Evolutionary conservation across 805 yeast species (phyloP).

Genomic region (Wickerhamiella sergipiensis): DNA sequence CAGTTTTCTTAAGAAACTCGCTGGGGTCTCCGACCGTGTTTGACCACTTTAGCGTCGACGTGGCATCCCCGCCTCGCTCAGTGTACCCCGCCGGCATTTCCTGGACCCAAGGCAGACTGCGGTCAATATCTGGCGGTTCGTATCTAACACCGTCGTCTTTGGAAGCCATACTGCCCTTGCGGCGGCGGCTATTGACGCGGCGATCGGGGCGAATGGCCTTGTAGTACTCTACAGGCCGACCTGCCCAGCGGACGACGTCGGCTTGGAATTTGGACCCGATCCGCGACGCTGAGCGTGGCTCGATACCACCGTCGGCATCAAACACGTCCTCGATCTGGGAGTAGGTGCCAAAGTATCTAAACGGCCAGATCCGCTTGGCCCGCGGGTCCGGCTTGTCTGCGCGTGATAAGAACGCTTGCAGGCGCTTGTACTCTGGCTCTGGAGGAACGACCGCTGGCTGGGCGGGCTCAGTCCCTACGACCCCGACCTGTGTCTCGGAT

Average conservation of each 20-base stretch:
- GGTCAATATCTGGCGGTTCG: slow-evolving; percentile 13
- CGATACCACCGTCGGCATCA: slow-evolving; percentile 63
- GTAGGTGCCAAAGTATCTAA: slow-evolving; percentile 65
- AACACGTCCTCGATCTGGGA: slow-evolving; percentile 62
- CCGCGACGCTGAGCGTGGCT: slow-evolving; percentile 68
- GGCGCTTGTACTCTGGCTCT: neutral
- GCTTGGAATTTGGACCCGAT: slow-evolving; percentile 60
- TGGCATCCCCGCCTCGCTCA: slow-evolving; percentile 60
- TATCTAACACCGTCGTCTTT: neutral
- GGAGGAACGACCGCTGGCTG: neutral
- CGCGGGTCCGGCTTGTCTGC: neutral
- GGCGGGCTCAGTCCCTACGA: too few relatives aligned
- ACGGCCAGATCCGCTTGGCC: slow-evolving; percentile 42
- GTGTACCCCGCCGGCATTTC: slow-evolving; percentile 68
- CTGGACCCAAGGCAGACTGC: slow-evolving; percentile 46
- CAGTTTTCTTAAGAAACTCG: slow-evolving; percentile 40
- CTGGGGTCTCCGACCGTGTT: slow-evolving; percentile 30
- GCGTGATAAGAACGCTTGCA: neutral
- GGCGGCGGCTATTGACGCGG: slow-evolving; percentile 12
- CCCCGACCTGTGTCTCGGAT: too few relatives aligned
- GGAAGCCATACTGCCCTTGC: neutral
- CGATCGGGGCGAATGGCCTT: slow-evolving; percentile 22
- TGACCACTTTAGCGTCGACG: slow-evolving; percentile 49
- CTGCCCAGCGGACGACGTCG: slow-evolving; percentile 47
- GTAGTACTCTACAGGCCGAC: slow-evolving; percentile 52